phyloP scores from a whole-genome alignment of 352 stramenopile genomes.

The Halophytophthora batemanensis region DNA sequence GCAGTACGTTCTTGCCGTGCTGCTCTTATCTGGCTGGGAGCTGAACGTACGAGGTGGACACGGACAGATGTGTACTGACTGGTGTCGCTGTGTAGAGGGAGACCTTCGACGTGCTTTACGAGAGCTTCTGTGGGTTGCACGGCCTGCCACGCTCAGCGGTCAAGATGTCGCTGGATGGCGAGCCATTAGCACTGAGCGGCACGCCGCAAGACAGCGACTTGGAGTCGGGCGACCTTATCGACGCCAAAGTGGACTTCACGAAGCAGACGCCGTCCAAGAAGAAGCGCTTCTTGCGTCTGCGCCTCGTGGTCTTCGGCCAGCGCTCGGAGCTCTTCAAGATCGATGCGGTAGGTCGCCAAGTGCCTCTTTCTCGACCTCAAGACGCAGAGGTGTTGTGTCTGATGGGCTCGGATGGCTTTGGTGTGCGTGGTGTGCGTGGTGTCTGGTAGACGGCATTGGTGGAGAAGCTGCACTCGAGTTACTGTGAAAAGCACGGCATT shows the following conservation, averaged over 20 bases:
- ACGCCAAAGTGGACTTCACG: constrained; percentile 73
- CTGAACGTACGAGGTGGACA: not conserved
- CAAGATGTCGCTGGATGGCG: constrained; percentile 60
- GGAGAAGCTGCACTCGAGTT: constrained; percentile 59
- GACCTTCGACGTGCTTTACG: constrained; percentile 58
- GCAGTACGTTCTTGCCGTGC: constrained; percentile 25
- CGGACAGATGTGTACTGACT: not conserved
- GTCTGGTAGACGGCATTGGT: constrained; percentile 36
- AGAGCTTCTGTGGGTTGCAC: constrained; percentile 61
- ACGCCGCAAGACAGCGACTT: constrained; percentile 40
- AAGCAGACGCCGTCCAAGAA: constrained; percentile 41
- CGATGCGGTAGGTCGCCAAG: constrained; percentile 47
- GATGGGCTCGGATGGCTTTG: not conserved
- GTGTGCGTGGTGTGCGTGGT: not conserved
- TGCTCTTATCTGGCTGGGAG: not conserved
- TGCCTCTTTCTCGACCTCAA: too few species aligned
- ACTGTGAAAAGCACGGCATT: constrained; percentile 63
- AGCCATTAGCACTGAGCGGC: constrained; percentile 19
- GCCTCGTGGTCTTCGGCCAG: constrained; percentile 48
- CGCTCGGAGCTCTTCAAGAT: constrained; percentile 69
- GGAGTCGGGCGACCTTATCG: constrained; percentile 60
- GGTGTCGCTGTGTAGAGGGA: constrained; percentile 40
- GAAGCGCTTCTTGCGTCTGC: constrained; percentile 54
- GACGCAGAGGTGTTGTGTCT: not conserved
- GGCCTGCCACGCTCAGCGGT: constrained; percentile 56